phyloP scores from a whole-genome alignment of 345 rosid genomes.

The Isatis tinctoria region DNA sequence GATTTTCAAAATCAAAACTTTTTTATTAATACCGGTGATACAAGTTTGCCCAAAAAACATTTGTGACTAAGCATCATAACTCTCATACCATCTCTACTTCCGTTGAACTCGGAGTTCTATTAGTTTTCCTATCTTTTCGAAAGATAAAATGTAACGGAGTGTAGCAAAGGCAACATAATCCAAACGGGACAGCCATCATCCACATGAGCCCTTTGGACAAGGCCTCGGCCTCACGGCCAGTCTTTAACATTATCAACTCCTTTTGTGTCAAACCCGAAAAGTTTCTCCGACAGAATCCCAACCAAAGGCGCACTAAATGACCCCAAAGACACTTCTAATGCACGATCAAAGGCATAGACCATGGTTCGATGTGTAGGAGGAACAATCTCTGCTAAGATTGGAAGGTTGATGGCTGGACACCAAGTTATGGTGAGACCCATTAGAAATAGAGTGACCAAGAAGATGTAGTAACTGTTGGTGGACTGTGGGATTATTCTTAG shows the following conservation, averaged over 20 bases:
- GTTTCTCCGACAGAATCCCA: conserved; percentile 73
- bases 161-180: conserved; percentile 71
- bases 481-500: conserved; percentile 63
- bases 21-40: background rate
- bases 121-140: conserved; percentile 55
- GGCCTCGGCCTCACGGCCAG: conserved; percentile 53
- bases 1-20: background rate
- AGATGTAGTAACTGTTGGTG: conserved; percentile 53
- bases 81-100: conserved; percentile 45
- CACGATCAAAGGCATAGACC: conserved; percentile 88
- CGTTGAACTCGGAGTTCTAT: conserved; percentile 33
- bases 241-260: conserved; percentile 48
- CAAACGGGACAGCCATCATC: conserved; percentile 82
- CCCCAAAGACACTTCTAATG: conserved; percentile 72
- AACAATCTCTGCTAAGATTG: conserved; percentile 85
- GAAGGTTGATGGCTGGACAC: conserved; percentile 76
- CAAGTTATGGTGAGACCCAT: conserved; percentile 88
- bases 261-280: conserved; percentile 67
- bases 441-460: conserved; percentile 48
- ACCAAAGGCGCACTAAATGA: conserved; percentile 89
- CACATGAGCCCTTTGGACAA: conserved; percentile 75
- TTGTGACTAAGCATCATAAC: background rate
- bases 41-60: background rate
- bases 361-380: conserved; percentile 79
- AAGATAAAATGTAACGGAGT: conserved; percentile 62